A percentile compares a stretch with the other conserved stretches of the same genome.
phyloP scores from a whole-genome alignment of 257 asterid genomes.

The Eucommia ulmoides region DNA sequence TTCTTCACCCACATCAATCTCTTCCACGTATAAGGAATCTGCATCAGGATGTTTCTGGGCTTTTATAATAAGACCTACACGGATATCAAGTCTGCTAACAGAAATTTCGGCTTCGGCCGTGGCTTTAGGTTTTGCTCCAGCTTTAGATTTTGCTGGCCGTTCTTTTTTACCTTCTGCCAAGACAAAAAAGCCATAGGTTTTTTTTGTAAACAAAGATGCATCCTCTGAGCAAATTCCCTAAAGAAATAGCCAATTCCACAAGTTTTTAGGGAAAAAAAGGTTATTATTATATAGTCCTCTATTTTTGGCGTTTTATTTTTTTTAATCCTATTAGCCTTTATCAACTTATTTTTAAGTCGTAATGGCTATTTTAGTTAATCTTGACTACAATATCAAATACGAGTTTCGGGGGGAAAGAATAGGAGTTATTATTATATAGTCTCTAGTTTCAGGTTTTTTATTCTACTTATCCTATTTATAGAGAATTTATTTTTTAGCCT shows the following conservation, averaged over 20 bases:
- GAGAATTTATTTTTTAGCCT: too few species aligned
- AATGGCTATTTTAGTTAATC: too few species aligned
- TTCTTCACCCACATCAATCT: constrained; percentile 88
- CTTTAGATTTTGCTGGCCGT: constrained; percentile 39
- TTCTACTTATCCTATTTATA: too few species aligned
- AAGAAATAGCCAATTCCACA: not conserved
- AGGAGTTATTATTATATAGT: too few species aligned
- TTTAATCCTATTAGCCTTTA: too few species aligned
- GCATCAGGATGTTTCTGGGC: constrained; percentile 93
- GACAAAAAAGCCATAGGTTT: not conserved
- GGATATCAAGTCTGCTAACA: constrained; percentile 69
- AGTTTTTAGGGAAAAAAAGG: too few species aligned
- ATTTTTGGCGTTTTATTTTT: too few species aligned
- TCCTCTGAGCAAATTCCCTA: not conserved
- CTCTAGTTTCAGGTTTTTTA: too few species aligned
- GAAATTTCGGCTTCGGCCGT: constrained; percentile 48
- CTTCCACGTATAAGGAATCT: constrained; percentile 91
- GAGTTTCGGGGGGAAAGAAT: too few species aligned
- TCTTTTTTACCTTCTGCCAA: constrained; percentile 51
- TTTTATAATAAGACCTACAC: constrained; percentile 79
- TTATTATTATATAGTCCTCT: too few species aligned
- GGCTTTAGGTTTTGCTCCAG: constrained; percentile 45
- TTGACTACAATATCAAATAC: too few species aligned
- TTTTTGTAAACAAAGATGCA: not conserved
- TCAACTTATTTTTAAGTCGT: too few species aligned